Base-by-base conservation (phyloP, 2,329 filamentous ascomycete species). In the Apiospora aurea region DNA sequence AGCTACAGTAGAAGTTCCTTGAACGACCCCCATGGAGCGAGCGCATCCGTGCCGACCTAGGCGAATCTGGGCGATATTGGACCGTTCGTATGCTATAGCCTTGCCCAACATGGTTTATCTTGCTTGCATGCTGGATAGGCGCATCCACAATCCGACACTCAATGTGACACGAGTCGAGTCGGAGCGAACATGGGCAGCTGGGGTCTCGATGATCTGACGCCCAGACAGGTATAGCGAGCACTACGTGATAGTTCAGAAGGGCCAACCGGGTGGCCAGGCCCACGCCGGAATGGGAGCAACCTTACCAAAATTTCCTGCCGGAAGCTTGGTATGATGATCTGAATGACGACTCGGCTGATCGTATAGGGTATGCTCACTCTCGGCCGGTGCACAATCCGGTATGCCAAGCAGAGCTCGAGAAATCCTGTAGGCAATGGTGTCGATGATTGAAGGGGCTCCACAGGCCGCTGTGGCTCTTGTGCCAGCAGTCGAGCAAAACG, bases 251-350 rank as follows among this genome's bases (percentile, higher is more conserved):
- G 29, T 41, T 24, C 21, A 13, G 3, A 41, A 13, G n/a, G 57
- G 14, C 57, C 57, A 41, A 41, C 18, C 57, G 34, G 57, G 57
- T 41, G 29, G 1, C n/a, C 57, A 29, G 57, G 34, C 1, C 34
- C 34, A 38, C 18, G 57, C 21, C 57, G 34, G 41, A 34, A 41
- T n/a, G 57, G 34, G 57, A 14, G 6, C 18, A 41, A n/a, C 21
- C 29, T 64, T 41, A n/a, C 34, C 5, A 0, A 2, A 1, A 13
- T 10, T 38, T 64, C 10, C 7, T 61, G 57, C 34, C 34, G 57
- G 57, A 64, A 64, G 57, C 57, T 64, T 64, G 57, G 57, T 64
- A 13, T 7, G 57, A 10, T 64, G 57, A 64, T 64, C 34, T 41
- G 57, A 21, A 61, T 16, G 29, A 38, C 26, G 16, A n/a, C 7